phyloP scores from a whole-genome alignment of 2,329 filamentous ascomycete species.

The Lasiodiplodia hormozganensis region DNA sequence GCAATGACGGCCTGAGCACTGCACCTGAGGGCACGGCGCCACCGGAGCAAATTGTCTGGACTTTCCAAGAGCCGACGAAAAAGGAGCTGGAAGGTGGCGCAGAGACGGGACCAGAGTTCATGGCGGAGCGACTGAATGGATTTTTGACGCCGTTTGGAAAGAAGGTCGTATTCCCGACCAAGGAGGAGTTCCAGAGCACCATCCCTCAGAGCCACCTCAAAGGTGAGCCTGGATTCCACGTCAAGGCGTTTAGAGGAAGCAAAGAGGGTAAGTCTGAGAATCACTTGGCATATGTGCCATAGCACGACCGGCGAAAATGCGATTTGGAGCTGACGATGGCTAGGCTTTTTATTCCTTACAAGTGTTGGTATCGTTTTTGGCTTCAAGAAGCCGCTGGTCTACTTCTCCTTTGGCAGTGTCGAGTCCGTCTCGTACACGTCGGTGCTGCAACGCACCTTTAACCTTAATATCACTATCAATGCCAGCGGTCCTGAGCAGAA shows the following conservation, averaged over 20 bases:
- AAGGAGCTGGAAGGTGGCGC: conserved; percentile 53
- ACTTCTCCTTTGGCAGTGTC: conserved; percentile 66
- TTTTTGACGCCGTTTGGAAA: conserved; percentile 54
- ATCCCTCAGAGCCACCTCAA: conserved; percentile 67
- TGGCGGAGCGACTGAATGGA: conserved; percentile 58
- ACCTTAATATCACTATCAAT: conserved; percentile 58
- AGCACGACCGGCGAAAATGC: background rate
- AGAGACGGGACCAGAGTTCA: conserved; percentile 47
- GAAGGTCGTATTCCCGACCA: conserved; percentile 58
- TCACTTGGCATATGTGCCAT: background rate
- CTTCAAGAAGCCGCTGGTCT: conserved; percentile 70
- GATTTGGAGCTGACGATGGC: background rate
- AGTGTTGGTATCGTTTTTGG: conserved; percentile 67
- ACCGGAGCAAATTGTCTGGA: conserved; percentile 66
- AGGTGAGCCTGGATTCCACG: conserved; percentile 67
- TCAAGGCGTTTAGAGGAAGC: conserved; percentile 68
- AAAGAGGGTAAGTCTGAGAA: conserved; percentile 63
- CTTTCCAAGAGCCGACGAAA: conserved; percentile 60
- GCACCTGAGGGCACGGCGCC: conserved; percentile 48
- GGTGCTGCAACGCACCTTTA: conserved; percentile 70
- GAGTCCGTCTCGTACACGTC: conserved; percentile 69
- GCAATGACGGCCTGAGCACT: conserved; percentile 57
- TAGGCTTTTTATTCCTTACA: conserved; percentile 69
- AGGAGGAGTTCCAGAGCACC: conserved; percentile 66
- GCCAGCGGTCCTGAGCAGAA: conserved; percentile 38